A percentile compares a stretch with the other conserved stretches of the same genome.
phyloP scores from a whole-genome alignment of 108 stramenopile genomes.

The Pseudonitzschia multistriata region DNA sequence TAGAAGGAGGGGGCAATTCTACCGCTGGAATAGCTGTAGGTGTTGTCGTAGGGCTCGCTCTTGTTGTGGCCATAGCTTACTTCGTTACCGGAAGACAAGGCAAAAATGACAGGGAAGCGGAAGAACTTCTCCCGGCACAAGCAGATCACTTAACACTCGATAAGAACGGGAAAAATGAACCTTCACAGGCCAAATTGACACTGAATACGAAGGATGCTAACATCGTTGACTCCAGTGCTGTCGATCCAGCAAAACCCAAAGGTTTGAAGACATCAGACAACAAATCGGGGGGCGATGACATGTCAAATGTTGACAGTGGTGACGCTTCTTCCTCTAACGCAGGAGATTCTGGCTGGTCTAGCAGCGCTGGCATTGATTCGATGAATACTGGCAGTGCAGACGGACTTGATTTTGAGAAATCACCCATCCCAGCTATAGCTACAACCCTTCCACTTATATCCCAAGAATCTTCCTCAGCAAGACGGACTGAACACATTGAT shows the following conservation, averaged over 20 bases:
- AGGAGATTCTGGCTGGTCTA: constrained; percentile 57
- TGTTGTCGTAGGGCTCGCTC: constrained; percentile 33
- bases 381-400: constrained; percentile 62
- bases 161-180: neutral
- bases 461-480: neutral
- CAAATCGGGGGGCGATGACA: neutral
- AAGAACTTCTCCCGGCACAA: constrained; percentile 15
- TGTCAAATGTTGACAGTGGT: constrained; percentile 23
- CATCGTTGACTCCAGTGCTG: neutral
- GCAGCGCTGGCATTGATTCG: constrained; percentile 49
- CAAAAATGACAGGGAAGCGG: constrained; percentile 26
- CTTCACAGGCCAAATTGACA: neutral
- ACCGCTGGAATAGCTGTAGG: constrained; percentile 44
- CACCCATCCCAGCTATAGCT: constrained; percentile 12
- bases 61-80: constrained; percentile 20
- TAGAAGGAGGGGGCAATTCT: neutral
- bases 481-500: neutral
- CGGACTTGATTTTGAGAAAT: constrained; percentile 24
- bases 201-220: neutral
- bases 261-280: neutral
- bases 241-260: neutral
- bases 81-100: constrained; percentile 9
- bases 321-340: constrained; percentile 37
- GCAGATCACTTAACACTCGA: neutral
- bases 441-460: neutral